phyloP scores from a whole-genome alignment of 805 yeast genomes.

The Teunomyces barrocoloradensis region DNA sequence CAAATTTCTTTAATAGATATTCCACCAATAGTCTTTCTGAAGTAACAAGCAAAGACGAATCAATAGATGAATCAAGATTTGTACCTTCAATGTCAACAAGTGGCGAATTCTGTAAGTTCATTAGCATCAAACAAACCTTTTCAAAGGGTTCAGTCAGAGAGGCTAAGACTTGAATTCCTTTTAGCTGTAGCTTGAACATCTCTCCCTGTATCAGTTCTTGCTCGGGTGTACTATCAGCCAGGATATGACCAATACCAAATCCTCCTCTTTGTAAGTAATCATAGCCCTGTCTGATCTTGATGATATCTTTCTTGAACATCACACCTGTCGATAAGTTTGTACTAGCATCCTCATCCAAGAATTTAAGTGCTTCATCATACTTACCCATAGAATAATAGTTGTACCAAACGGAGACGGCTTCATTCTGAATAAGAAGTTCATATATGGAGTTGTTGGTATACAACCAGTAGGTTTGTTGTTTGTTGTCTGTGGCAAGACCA shows the following conservation, averaged over 20 bases:
- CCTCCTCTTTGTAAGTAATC: constrained; percentile 34
- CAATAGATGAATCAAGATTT: background rate
- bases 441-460: constrained; percentile 58
- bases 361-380: constrained; percentile 29
- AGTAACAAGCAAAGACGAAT: constrained; percentile 4
- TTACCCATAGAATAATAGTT: constrained; percentile 39
- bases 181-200: constrained; percentile 32
- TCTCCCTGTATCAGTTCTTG: constrained; percentile 5
- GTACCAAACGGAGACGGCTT: constrained; percentile 72
- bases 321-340: constrained; percentile 5
- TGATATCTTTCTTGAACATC: constrained; percentile 35
- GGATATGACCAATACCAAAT: constrained; percentile 25
- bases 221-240: background rate
- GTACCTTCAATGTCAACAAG: background rate
- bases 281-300: constrained; percentile 56
- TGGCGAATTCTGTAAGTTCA: constrained; percentile 13
- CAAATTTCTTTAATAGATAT: constrained; percentile 32
- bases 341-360: constrained; percentile 5
- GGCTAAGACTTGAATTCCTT: constrained; percentile 50
- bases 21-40: constrained; percentile 30
- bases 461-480: constrained; percentile 67
- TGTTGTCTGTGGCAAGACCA: constrained; percentile 31
- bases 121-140: constrained; percentile 55
- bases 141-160: constrained; percentile 66
- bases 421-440: constrained; percentile 71